Evolutionary conservation across 352 stramenopile species (phyloP).

Genomic region (Globisporangium rhizosaccharum): DNA sequence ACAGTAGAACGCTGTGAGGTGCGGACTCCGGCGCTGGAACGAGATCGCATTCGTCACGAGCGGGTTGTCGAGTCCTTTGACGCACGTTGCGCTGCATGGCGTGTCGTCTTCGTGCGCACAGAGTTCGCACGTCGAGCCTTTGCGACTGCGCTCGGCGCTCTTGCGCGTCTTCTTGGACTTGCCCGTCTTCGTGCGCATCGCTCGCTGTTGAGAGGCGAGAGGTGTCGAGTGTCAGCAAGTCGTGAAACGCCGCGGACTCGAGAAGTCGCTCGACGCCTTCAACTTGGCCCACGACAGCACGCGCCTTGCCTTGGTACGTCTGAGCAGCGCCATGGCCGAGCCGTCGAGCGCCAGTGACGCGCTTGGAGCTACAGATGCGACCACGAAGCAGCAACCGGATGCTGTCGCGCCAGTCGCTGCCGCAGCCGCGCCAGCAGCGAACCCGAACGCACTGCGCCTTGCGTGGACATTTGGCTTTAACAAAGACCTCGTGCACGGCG

Average conservation of each 20-base stretch:
- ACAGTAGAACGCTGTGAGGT: slow-evolving; percentile 33
- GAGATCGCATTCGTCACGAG: slow-evolving; percentile 11
- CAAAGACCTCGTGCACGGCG: slow-evolving; percentile 81
- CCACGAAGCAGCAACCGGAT: background rate
- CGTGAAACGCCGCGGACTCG: background rate
- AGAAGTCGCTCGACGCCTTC: too few relatives aligned
- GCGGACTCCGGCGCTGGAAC: slow-evolving; percentile 12
- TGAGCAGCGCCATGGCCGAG: background rate
- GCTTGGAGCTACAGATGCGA: background rate
- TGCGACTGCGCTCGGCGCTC: background rate
- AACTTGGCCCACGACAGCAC: too few relatives aligned
- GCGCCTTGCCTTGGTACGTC: background rate
- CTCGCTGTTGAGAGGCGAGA: background rate
- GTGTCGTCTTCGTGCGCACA: slow-evolving; percentile 12
- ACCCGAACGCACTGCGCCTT: slow-evolving; percentile 53
- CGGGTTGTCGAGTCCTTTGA: slow-evolving; percentile 9
- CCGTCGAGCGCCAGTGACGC: background rate
- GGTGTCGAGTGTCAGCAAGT: background rate
- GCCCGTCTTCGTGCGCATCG: slow-evolving; percentile 8
- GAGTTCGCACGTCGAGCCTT: slow-evolving; percentile 11
- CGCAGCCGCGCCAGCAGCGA: background rate
- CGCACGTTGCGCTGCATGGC: slow-evolving; percentile 8
- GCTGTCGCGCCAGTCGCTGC: background rate
- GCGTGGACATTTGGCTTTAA: slow-evolving; percentile 91
- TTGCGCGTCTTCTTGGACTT: slow-evolving; percentile 9